These are phyloP conservation scores for Ganoderma multipileum DNA, from an alignment of 1,284 basidiomycete species.

Conservation along the genomic window DNA sequence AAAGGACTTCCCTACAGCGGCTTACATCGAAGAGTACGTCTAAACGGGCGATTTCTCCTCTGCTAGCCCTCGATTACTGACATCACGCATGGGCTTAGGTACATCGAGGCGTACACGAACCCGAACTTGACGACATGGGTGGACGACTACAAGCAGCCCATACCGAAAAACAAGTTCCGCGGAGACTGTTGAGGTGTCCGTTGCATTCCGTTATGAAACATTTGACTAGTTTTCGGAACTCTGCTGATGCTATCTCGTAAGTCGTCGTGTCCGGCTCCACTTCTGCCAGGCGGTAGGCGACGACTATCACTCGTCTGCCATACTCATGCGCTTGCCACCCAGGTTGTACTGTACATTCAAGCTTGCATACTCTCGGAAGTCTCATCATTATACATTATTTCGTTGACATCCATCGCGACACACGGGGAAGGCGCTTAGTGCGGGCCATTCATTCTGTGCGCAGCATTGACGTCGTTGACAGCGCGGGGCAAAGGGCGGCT, in stretches of 20 bases:
- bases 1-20: constrained; percentile 73
- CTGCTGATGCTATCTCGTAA: constrained; percentile 5
- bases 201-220: neutral
- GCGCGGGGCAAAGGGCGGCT: neutral
- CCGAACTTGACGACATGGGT: constrained; percentile 47
- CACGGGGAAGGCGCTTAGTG: no score
- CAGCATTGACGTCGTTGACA: neutral
- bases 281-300: neutral
- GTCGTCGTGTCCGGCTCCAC: neutral
- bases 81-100: constrained; percentile 28
- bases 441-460: neutral
- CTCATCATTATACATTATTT: neutral
- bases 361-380: neutral
- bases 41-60: no score
- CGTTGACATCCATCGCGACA: neutral
- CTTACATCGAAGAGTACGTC: constrained; percentile 70
- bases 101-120: constrained; percentile 49
- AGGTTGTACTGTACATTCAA: constrained; percentile 4
- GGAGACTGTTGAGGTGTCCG: constrained; percentile 51
- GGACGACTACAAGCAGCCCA: constrained; percentile 63
- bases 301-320: constrained; percentile 2
- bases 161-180: constrained; percentile 66
- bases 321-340: constrained; percentile 2
- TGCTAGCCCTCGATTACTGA: neutral
- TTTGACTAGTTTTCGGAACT: neutral